A percentile compares a stretch with the other conserved stretches of the same genome.
These are phyloP conservation scores for Talaromyces wortmannii DNA, from an alignment of 495 filamentous ascomycete genomes.

Conservation along the genomic window DNA sequence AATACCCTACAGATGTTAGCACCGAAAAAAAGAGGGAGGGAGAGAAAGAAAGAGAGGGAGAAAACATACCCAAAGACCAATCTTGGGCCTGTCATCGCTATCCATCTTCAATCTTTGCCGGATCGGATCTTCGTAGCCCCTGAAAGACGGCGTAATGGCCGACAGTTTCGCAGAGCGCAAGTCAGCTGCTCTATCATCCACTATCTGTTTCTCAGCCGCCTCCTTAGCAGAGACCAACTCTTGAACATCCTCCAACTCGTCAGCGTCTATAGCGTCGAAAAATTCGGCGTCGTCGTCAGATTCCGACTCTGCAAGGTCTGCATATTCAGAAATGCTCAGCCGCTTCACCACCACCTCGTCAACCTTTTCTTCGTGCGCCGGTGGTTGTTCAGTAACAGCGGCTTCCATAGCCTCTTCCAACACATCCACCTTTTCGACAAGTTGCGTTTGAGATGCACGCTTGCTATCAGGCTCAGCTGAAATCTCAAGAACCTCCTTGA, in stretches of 20 bases:
- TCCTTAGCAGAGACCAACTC: slow-evolving; percentile 40
- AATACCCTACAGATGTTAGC: slow-evolving; percentile 60
- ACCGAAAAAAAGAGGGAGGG: background rate
- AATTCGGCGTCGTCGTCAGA: slow-evolving; percentile 88
- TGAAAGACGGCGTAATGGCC: slow-evolving; percentile 71
- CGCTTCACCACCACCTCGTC: slow-evolving; percentile 17
- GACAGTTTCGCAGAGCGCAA: slow-evolving; percentile 39
- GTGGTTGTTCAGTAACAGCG: slow-evolving; percentile 9
- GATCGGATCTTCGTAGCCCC: slow-evolving; percentile 83
- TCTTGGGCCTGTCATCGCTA: slow-evolving; percentile 85
- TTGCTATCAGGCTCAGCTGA: slow-evolving; percentile 38
- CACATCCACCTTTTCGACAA: slow-evolving; percentile 12
- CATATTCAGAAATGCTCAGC: slow-evolving; percentile 43
- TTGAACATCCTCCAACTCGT: slow-evolving; percentile 69
- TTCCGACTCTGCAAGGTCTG: slow-evolving; percentile 68
- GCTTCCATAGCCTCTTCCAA: slow-evolving; percentile 4
- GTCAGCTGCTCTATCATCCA: slow-evolving; percentile 36
- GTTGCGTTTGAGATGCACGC: slow-evolving; percentile 24
- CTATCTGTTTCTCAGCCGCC: slow-evolving; percentile 36
- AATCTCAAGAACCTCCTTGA: slow-evolving; percentile 77
- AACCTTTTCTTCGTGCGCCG: background rate
- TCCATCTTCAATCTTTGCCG: slow-evolving; percentile 79
- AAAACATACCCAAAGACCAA: slow-evolving; percentile 82
- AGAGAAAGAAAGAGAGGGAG: background rate
- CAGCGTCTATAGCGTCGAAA: slow-evolving; percentile 93